Evolutionary conservation across 169 alveolate genomes (phyloP).

Genomic region (Eimeria praecox): DNA sequence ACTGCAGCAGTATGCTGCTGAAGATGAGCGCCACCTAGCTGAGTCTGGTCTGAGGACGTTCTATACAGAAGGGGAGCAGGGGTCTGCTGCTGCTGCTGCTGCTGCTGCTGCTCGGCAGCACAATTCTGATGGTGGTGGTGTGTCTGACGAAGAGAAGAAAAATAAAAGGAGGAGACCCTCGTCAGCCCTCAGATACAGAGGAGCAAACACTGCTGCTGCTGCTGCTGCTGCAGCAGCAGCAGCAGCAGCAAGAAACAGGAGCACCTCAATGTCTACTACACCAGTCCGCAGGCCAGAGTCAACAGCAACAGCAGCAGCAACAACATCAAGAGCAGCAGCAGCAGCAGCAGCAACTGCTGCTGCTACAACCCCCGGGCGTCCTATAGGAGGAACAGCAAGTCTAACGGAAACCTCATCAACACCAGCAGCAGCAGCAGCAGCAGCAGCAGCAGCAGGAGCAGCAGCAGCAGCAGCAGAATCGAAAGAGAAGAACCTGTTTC

Average conservation of each 20-base stretch:
- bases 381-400: not conserved
- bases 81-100: not conserved
- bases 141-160: not conserved
- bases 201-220: not conserved
- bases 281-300: not conserved
- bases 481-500: not conserved
- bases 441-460: slow-evolving; percentile 6
- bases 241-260: slow-evolving; percentile 14
- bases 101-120: no score
- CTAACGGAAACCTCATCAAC: not conserved
- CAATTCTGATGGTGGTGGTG: no score
- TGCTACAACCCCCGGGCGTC: not conserved
- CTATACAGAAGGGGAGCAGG: not conserved
- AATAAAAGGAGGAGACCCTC: not conserved
- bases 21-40: not conserved
- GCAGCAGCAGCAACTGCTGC: not conserved
- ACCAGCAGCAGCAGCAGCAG: not conserved
- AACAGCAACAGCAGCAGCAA: not conserved
- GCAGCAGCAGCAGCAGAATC: slow-evolving; percentile 11
- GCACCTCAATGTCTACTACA: not conserved
- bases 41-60: not conserved
- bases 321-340: not conserved
- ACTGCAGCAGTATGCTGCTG: no score
- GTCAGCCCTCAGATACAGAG: slow-evolving; percentile 14
- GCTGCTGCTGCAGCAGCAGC: not conserved